Percentiles rank a stretch among this genome's conserved stretches.
These are phyloP conservation scores for Ormosia semicastrata DNA, from an alignment of 306 rosid genomes.

Conservation along the genomic window DNA sequence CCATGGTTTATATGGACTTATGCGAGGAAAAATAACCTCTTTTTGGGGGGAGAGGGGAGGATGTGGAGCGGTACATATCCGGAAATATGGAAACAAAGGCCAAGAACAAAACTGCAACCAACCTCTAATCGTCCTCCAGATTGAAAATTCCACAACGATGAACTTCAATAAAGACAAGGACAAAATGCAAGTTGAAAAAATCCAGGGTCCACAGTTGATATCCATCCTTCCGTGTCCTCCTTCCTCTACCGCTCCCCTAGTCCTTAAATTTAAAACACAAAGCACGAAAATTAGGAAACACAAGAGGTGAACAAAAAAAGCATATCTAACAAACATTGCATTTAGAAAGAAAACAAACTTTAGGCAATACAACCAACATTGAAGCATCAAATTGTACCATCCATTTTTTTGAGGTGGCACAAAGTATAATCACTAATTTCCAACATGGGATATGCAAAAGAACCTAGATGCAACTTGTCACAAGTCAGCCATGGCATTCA, in stretches of 20 bases:
- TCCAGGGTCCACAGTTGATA: constrained; percentile 7
- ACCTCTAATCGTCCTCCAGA: constrained; percentile 14
- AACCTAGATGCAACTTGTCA: constrained; percentile 1
- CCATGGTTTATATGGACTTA: background rate
- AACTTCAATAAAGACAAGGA: constrained; percentile 21
- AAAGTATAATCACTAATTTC: background rate
- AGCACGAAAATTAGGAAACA: constrained; percentile 24
- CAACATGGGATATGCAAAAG: background rate
- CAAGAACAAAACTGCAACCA: constrained; percentile 20
- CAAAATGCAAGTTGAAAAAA: constrained; percentile 16
- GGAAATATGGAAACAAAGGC: constrained; percentile 24
- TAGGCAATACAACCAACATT: background rate
- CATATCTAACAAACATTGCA: background rate
- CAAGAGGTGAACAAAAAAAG: constrained; percentile 16
- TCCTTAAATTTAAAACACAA: background rate
- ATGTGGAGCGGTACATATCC: constrained; percentile 14
- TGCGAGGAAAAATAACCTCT: constrained; percentile 18
- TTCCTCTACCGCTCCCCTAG: constrained; percentile 32
- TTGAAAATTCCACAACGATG: background rate
- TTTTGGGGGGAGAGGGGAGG: background rate
- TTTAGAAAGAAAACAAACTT: constrained; percentile 9
- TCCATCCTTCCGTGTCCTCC: constrained; percentile 4
- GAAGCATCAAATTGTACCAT: constrained; percentile 9
- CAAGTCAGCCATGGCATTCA: constrained; percentile 8
- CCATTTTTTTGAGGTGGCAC: background rate